Conservation (phyloP, 495 filamentous ascomycete genomes). For the Thermothielavioides terrestris region DNA sequence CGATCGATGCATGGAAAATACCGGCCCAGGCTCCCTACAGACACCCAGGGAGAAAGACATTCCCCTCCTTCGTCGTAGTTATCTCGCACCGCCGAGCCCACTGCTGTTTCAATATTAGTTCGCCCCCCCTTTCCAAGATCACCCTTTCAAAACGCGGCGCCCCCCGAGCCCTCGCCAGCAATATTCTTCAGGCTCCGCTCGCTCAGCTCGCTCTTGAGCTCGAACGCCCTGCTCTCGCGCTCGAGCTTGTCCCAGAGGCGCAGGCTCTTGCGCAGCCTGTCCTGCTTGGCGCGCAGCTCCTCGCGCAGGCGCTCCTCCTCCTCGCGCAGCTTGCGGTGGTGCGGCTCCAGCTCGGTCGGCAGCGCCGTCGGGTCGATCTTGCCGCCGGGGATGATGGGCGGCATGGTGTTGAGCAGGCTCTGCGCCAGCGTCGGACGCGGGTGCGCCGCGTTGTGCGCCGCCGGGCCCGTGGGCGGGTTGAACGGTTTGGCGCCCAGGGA, state of each 20-base stretch:
- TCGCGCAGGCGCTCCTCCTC: constrained; percentile 41
- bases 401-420: constrained; percentile 32
- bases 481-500: constrained; percentile 28
- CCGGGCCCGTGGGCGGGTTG: constrained; percentile 43
- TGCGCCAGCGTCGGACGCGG: constrained; percentile 33
- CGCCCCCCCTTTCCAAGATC: no score
- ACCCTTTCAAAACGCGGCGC: constrained; percentile 35
- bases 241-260: constrained; percentile 35
- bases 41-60: no score
- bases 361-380: constrained; percentile 32
- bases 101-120: no score
- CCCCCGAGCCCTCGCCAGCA: constrained; percentile 35
- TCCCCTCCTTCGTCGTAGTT: no score
- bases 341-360: constrained; percentile 32
- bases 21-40: no score
- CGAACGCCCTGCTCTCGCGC: constrained; percentile 36
- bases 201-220: constrained; percentile 37
- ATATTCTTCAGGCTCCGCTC: constrained; percentile 38
- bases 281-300: constrained; percentile 37
- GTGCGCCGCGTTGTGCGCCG: constrained; percentile 19
- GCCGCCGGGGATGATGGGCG: constrained; percentile 35
- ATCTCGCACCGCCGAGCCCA: no score
- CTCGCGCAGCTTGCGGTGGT: constrained; percentile 31
- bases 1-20: no score
- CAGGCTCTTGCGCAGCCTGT: constrained; percentile 35